These are phyloP conservation scores for Glycine soja DNA, from an alignment of 306 rosid genomes.

Conservation along the genomic window DNA sequence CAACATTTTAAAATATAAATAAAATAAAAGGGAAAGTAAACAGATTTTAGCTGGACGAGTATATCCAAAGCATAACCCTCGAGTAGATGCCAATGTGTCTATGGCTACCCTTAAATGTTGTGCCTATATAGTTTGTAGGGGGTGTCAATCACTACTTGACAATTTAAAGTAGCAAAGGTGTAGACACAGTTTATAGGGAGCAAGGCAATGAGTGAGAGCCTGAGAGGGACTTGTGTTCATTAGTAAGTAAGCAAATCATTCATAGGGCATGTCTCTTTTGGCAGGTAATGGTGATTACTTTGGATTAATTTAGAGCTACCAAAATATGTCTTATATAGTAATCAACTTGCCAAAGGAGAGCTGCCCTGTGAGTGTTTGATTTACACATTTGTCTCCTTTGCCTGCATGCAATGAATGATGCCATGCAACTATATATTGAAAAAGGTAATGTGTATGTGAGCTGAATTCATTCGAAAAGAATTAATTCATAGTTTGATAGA, in stretches of 20 bases:
- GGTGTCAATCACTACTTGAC: not conserved
- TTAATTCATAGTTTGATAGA: not conserved
- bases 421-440: not conserved
- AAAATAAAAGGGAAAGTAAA: conserved; percentile 1
- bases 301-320: not conserved
- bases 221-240: not conserved
- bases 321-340: not conserved
- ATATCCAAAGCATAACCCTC: conserved; percentile 52
- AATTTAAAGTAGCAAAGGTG: not conserved
- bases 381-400: not conserved
- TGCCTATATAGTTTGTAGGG: conserved; percentile 45
- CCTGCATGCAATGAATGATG: not conserved
- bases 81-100: conserved; percentile 21
- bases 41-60: not conserved
- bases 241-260: conserved; percentile 44
- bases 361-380: conserved; percentile 50
- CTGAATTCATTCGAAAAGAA: not conserved
- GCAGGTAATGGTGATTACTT: conserved; percentile 20
- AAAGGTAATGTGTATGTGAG: not conserved
- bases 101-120: not conserved
- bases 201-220: conserved; percentile 25
- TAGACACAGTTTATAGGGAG: not conserved
- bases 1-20: conserved; percentile 17
- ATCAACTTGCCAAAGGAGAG: conserved; percentile 53
- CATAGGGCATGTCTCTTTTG: conserved; percentile 44